phyloP scores from a whole-genome alignment of 805 yeast genomes.

The Nakazawaea ishiwadae region DNA sequence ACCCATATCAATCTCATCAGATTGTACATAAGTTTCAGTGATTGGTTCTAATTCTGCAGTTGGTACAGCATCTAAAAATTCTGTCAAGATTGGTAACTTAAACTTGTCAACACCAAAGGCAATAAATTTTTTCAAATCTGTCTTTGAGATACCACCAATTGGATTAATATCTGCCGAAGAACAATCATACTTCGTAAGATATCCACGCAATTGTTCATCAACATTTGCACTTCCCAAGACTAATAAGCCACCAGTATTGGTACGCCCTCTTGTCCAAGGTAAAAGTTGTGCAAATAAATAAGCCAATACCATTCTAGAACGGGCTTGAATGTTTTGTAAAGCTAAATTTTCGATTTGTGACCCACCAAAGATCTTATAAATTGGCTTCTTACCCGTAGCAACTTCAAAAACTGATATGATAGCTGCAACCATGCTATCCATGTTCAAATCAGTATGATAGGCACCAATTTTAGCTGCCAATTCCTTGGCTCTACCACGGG shows the following conservation, averaged over 20 bases:
- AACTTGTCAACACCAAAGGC: slow-evolving; percentile 68
- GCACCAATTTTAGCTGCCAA: slow-evolving; percentile 77
- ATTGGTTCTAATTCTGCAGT: slow-evolving; percentile 98
- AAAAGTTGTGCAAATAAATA: slow-evolving; percentile 90
- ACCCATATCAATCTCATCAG: slow-evolving; percentile 98
- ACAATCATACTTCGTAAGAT: slow-evolving; percentile 94
- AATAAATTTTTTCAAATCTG: slow-evolving; percentile 84
- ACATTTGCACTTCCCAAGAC: slow-evolving; percentile 97
- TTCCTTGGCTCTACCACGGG: slow-evolving; percentile 75
- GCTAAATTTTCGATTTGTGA: slow-evolving; percentile 88
- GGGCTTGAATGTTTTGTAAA: slow-evolving; percentile 93
- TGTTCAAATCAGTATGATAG: slow-evolving; percentile 86
- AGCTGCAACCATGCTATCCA: slow-evolving; percentile 78
- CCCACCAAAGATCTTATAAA: slow-evolving; percentile 92
- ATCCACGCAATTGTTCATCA: slow-evolving; percentile 94
- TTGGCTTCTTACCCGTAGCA: slow-evolving; percentile 86
- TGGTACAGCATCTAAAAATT: slow-evolving; percentile 87
- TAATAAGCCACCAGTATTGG: slow-evolving; percentile 69
- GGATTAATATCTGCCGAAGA: slow-evolving; percentile 98
- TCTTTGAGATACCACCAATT: slow-evolving; percentile 97
- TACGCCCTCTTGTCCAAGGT: slow-evolving; percentile 86
- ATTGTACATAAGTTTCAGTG: slow-evolving; percentile 86
- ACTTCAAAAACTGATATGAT: slow-evolving; percentile 74
- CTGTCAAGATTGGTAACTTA: slow-evolving; percentile 69
- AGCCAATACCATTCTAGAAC: slow-evolving; percentile 90